These are phyloP conservation scores for Brachypodium distachyon DNA, from an alignment of 202 grass and related monocot species.

Conservation along the genomic window DNA sequence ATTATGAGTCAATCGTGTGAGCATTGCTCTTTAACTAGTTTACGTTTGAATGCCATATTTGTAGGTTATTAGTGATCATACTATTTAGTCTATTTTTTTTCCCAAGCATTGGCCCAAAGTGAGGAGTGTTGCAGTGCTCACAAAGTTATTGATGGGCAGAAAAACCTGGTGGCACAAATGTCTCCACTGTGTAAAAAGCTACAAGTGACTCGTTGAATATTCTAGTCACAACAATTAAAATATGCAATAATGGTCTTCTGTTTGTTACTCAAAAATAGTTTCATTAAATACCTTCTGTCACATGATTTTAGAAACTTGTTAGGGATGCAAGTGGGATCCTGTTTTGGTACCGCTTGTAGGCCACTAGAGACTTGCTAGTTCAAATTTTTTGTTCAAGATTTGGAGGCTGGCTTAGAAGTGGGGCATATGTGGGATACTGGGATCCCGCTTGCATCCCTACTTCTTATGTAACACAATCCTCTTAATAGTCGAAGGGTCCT, in stretches of 20 bases:
- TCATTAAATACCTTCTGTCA: background rate
- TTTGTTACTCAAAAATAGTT: background rate
- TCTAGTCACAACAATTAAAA: background rate
- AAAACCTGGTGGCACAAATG: background rate
- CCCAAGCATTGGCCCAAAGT: background rate
- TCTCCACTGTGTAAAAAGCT: background rate
- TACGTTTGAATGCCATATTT: background rate
- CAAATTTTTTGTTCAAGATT: too few species aligned
- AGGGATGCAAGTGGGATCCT: too few species aligned
- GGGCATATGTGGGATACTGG: too few species aligned
- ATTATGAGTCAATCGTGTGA: background rate
- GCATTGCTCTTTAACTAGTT: background rate
- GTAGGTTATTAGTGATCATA: background rate
- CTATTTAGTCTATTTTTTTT: background rate
- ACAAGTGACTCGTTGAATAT: background rate
- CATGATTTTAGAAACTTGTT: too few species aligned
- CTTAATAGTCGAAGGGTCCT: background rate
- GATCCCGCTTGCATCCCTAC: too few species aligned
- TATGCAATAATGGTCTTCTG: background rate
- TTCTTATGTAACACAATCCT: background rate
- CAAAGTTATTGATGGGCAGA: background rate
- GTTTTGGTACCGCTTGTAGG: too few species aligned
- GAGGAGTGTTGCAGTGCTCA: background rate
- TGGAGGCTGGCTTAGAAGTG: too few species aligned
- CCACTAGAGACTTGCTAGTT: too few species aligned